Base-by-base conservation (phyloP, 163 green algal genomes). In the Chlamydomonas reinhardtii region DNA sequence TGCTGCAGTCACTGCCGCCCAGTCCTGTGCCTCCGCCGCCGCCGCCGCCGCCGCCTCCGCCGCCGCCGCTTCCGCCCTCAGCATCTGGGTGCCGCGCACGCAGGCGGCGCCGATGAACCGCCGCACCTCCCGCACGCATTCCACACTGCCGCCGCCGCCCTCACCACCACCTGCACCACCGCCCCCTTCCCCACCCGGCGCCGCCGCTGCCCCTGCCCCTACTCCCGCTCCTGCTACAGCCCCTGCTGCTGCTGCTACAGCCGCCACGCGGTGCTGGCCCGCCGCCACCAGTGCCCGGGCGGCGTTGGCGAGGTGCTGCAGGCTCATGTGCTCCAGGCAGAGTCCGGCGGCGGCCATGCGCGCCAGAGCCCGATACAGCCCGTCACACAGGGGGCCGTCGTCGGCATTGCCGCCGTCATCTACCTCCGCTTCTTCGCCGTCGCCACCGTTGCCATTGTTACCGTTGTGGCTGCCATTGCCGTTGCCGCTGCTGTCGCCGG, bases 291-390 rank as follows among this genome's bases (percentile, higher is more conserved):
- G 14, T 11, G 32, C 66, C 78, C 78, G 77, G 11, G 78, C 78
- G 1, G 61, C n/a, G 32, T 76, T 85, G 48, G 78, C 22, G 31
- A 85, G 31, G 22, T 85, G 31, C 52, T 71, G 68, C 68, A 71
- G 37, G 29, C 39, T 54, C 78, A 85, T 85, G 31, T 4, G 16
- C 25, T n/a, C 37, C 35, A 83, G 25, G 37, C 35, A n/a, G n/a
- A n/a, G n/a, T n/a, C n/a, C 27, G 12, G 16, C 52, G 20, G 9
- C 15, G 25, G 43, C 65, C 29, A 84, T 48, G 12, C 76, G 5
- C 2, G 54, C 66, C 29, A 84, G 43, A 43, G 31, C 32, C 62
- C 31, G n/a, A 65, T 84, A 84, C 76, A 84, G 35, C 39, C 11
- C 43, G 31, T 75, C 76, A n/a, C 54, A 84, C 76, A 84, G 19